Base-by-base conservation (phyloP, 2,329 filamentous ascomycete species). In the Scolecobasidium constrictum region DNA sequence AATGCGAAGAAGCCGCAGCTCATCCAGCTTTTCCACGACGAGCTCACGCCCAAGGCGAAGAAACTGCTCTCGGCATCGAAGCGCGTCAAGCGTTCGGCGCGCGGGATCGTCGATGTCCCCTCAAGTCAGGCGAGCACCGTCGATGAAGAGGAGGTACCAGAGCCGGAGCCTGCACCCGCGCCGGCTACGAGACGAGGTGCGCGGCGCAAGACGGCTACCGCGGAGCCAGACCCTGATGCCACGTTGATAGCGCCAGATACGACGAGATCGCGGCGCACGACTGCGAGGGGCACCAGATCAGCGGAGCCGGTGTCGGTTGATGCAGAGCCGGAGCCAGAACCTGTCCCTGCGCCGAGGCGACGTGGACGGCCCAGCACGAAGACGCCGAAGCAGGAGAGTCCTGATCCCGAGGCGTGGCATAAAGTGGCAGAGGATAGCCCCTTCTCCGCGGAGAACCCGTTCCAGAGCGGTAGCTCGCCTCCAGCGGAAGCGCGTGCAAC, bases 1-100 rank as follows among this genome's bases (percentile, higher is more conserved):
- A 88, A 81, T 4, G 87, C 92, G 11, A 98, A 96, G 67, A 98
- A 98, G 67, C 68, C 78, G 0, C 82, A 94, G 56, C 77, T 98
- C 17, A 72, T 98, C 47, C 78, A 83, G 5, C 77, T 96, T 37
- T 87, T 98, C 63, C 79, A 82, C 56, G 71, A 83, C 22, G 69
- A 92, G 49, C 74, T 98, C 20, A 65, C 85, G 4, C 83, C 90
- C 0, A 81, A 90, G 53, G 81, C 86, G 2, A 75, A 76, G 50
- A 84, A 82, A 61, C 74, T 96, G 18, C 71, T 94, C 22, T 74
- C 76, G 11, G 78, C 82, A 41, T 78, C 83, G 53, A 80, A 83
- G 34, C 76, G 79, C 45, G 88, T 87, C 12, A 87, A 87, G 66
- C 79, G 90, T 47, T 88, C 86, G 2, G 90, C 87, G 59, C 79